Evolutionary conservation across 352 stramenopile genomes (phyloP).

Genomic region (Pythium sp.): DNA sequence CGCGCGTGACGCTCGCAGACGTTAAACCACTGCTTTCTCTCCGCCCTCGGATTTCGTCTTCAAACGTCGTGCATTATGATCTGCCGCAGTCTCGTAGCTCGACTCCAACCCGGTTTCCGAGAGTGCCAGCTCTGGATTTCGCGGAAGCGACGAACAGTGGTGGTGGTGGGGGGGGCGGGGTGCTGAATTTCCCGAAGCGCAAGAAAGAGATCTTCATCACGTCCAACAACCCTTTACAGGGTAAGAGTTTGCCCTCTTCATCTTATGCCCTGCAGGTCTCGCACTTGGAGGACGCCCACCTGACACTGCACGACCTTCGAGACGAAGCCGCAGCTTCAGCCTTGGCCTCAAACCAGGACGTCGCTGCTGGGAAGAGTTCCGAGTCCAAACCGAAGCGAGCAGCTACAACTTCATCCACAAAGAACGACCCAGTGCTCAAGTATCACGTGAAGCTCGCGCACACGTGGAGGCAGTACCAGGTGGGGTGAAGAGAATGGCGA

Average conservation of each 20-base stretch:
- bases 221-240: conserved; percentile 4
- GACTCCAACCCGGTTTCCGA: neutral
- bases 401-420: neutral
- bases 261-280: conserved; percentile 14
- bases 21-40: conserved; percentile 31
- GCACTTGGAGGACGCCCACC: conserved; percentile 6
- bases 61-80: conserved; percentile 38
- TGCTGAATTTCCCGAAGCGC: conserved; percentile 9
- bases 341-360: conserved; percentile 3
- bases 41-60: conserved; percentile 21
- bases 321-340: conserved; percentile 4
- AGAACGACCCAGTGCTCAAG: conserved; percentile 32
- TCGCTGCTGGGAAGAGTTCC: neutral
- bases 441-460: conserved; percentile 70
- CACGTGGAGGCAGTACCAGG: conserved; percentile 41
- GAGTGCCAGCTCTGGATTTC: neutral
- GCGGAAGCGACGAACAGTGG: neutral
- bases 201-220: conserved; percentile 28
- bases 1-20: conserved; percentile 49
- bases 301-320: conserved; percentile 27
- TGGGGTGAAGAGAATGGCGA: neutral
- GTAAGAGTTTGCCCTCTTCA: neutral
- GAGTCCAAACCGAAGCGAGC: conserved; percentile 14
- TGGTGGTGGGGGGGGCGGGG: neutral
- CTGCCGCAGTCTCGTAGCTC: conserved; percentile 10